A percentile compares a stretch with the other conserved stretches of the same genome.
Evolutionary conservation across 2,329 filamentous ascomycete genomes (phyloP).

Genomic region (Stagonosporopsis tanaceti): DNA sequence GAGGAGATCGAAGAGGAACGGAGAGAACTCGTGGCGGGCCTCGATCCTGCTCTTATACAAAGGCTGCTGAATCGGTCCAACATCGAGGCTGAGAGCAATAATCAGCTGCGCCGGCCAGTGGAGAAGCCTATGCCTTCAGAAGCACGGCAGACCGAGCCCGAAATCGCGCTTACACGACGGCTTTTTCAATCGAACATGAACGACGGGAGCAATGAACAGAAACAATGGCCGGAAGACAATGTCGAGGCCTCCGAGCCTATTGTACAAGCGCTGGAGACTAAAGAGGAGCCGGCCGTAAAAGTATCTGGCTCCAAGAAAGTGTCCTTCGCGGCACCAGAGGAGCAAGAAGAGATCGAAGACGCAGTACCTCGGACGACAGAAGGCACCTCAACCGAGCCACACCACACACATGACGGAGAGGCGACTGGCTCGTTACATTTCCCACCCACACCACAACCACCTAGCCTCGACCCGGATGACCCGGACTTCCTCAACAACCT

Average conservation of each 20-base stretch:
- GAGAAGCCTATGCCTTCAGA: constrained; percentile 1
- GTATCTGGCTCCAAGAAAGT: constrained; percentile 42
- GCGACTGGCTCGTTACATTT: constrained; percentile 63
- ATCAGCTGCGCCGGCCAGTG: constrained; percentile 45
- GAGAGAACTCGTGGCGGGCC: constrained; percentile 77
- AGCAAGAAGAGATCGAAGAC: constrained; percentile 8
- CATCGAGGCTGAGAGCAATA: constrained; percentile 69
- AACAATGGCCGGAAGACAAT: constrained; percentile 22
- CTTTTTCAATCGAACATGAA: constrained; percentile 9
- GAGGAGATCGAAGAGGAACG: constrained; percentile 83
- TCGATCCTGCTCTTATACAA: constrained; percentile 80
- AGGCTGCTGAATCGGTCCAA: constrained; percentile 78
- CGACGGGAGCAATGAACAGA: constrained; percentile 19
- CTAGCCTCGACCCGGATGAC: constrained; percentile 83
- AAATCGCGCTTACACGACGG: not conserved
- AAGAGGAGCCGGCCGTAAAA: not conserved
- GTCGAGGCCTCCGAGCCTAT: not conserved
- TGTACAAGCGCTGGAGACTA: not conserved
- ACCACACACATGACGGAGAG: constrained; percentile 74
- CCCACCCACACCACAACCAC: constrained; percentile 62
- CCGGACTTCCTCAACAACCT: constrained; percentile 84
- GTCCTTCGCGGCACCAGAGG: constrained; percentile 38
- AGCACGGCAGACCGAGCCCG: constrained; percentile 20
- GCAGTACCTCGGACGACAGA: not conserved
- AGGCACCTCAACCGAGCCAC: constrained; percentile 49